These are phyloP conservation scores for Dendrobium nobile DNA, from an alignment of 106 monocot species.

Conservation along the genomic window DNA sequence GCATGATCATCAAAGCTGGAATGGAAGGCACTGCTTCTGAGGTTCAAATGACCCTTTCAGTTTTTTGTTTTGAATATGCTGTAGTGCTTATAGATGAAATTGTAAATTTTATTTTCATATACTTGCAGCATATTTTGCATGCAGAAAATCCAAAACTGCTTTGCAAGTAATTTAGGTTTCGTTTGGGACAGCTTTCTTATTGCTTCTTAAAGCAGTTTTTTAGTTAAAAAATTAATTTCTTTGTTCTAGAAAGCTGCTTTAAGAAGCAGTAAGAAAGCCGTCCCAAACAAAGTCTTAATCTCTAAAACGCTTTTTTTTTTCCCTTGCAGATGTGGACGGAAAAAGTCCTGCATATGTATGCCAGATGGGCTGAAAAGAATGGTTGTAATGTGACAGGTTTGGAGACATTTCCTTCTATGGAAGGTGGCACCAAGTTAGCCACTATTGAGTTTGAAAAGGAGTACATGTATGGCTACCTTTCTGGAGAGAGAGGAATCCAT, in stretches of 20 bases:
- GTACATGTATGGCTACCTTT: constrained; percentile 73
- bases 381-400: constrained; percentile 34
- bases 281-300: too few species aligned
- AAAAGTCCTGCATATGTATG: constrained; percentile 63
- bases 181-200: too few species aligned
- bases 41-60: constrained; percentile 15
- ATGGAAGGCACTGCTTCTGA: constrained; percentile 45
- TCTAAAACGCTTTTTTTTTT: not conserved
- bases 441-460: constrained; percentile 76
- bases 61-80: not conserved
- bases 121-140: constrained; percentile 1
- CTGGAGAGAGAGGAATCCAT: constrained; percentile 70
- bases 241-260: too few species aligned
- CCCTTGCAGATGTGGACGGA: constrained; percentile 57
- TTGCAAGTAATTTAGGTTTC: not conserved
- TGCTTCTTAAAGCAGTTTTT: too few species aligned
- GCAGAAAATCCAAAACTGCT: not conserved
- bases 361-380: constrained; percentile 67
- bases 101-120: not conserved
- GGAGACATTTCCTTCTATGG: constrained; percentile 35
- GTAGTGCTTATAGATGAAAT: not conserved
- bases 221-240: too few species aligned
- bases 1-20: constrained; percentile 53
- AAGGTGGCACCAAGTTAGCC: constrained; percentile 34
- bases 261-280: too few species aligned